A percentile compares a stretch with the other conserved stretches of the same genome.
phyloP scores from a whole-genome alignment of 805 yeast genomes.

The Ogataea trehaloabstinens region DNA sequence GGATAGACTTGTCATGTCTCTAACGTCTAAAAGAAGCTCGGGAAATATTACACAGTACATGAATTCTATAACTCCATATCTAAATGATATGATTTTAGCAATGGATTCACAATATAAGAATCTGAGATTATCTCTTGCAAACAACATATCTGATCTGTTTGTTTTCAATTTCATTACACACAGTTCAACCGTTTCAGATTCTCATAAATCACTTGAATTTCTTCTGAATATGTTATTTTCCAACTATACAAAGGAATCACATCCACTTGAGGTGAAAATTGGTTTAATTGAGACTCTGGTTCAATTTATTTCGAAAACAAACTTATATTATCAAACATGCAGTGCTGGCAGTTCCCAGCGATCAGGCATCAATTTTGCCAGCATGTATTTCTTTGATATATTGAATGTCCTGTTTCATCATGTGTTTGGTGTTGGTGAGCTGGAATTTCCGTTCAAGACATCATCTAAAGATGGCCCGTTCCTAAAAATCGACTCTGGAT shows the following conservation, averaged over 20 bases:
- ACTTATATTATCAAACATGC: slow-evolving; percentile 31
- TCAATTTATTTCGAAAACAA: slow-evolving; percentile 31
- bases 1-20: slow-evolving; percentile 26
- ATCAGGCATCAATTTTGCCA: slow-evolving; percentile 30
- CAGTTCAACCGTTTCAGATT: slow-evolving; percentile 20
- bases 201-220: slow-evolving; percentile 24
- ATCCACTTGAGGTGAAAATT: slow-evolving; percentile 16
- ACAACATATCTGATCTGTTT: slow-evolving; percentile 31
- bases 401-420: slow-evolving; percentile 23
- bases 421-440: slow-evolving; percentile 20
- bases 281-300: slow-evolving; percentile 30
- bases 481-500: slow-evolving; percentile 6
- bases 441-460: slow-evolving; percentile 11
- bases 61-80: slow-evolving; percentile 18
- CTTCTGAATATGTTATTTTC: slow-evolving; percentile 22
- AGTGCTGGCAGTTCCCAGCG: slow-evolving; percentile 21
- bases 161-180: slow-evolving; percentile 31
- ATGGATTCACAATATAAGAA: slow-evolving; percentile 30
- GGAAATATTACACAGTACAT: slow-evolving; percentile 23
- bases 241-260: slow-evolving; percentile 18
- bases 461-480: slow-evolving; percentile 19
- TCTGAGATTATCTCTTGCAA: slow-evolving; percentile 29
- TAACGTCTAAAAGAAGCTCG: slow-evolving; percentile 24
- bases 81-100: slow-evolving; percentile 16
- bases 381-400: slow-evolving; percentile 27